These are phyloP conservation scores for Trichoderma sp. DNA, from an alignment of 2,329 filamentous ascomycete genomes.

Conservation along the genomic window DNA sequence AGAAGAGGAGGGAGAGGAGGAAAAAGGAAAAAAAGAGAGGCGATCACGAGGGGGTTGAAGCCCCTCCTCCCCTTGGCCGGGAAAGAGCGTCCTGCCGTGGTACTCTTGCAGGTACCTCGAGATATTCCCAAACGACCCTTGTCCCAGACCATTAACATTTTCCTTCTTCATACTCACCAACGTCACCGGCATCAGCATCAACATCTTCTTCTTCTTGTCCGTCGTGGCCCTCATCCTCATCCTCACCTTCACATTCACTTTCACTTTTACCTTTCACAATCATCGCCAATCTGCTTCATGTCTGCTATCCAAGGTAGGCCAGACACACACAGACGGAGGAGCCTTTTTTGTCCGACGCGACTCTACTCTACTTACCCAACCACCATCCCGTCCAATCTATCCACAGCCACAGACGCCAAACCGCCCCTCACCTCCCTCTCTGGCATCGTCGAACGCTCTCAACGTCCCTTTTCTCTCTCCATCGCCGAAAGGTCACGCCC, in stretches of 20 bases:
- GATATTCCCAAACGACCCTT: background rate
- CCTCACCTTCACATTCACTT: background rate
- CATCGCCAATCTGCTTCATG: background rate
- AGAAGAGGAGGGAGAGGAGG: background rate
- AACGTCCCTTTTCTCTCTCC: background rate
- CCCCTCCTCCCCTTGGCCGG: slow-evolving; percentile 3
- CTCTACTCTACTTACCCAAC: background rate
- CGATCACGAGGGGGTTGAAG: slow-evolving; percentile 9
- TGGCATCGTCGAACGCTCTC: background rate
- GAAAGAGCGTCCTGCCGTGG: background rate
- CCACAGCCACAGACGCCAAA: slow-evolving; percentile 7
- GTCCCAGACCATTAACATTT: background rate
- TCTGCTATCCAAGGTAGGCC: background rate
- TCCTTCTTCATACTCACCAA: background rate
- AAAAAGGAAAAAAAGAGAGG: background rate
- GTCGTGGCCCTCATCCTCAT: background rate
- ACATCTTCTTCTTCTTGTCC: background rate
- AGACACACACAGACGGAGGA: background rate
- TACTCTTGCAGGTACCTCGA: background rate
- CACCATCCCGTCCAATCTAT: background rate
- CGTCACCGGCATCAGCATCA: background rate
- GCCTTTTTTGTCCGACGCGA: background rate
- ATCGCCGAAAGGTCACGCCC: background rate
- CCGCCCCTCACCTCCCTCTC: slow-evolving; percentile 17
- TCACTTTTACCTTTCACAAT: too few relatives aligned